Percentiles rank a stretch among this genome's conserved stretches.
Evolutionary conservation across 306 rosid genomes (phyloP).

Genomic region (Abrus precatorius): DNA sequence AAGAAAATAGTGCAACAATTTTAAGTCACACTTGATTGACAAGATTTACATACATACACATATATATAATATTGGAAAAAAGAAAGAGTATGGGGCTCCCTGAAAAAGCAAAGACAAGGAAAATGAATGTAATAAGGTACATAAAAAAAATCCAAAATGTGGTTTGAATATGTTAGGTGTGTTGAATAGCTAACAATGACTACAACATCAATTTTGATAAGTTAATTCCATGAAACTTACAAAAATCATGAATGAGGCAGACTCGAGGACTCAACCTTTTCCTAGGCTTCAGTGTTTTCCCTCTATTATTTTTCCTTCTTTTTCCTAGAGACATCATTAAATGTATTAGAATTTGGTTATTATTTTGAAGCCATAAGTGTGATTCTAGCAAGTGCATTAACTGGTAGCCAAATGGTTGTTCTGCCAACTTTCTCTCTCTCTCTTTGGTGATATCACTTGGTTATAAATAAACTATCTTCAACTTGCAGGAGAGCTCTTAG

Average conservation of each 20-base stretch:
- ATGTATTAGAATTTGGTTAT: neutral
- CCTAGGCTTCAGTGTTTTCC: neutral
- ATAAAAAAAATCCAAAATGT: conserved; percentile 1
- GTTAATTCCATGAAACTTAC: neutral
- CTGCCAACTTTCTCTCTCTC: conserved; percentile 31
- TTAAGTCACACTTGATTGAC: neutral
- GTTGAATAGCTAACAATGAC: neutral
- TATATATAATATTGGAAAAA: no score
- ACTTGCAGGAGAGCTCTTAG: conserved; percentile 83
- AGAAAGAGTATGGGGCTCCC: neutral
- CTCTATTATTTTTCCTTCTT: neutral
- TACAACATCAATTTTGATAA: neutral
- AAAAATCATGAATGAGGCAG: conserved; percentile 1
- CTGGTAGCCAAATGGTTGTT: conserved; percentile 30
- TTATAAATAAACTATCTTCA: conserved; percentile 37
- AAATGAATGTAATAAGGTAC: conserved; percentile 10
- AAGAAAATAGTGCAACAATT: neutral
- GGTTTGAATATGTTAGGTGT: neutral
- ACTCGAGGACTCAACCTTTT: neutral
- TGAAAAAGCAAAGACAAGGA: neutral
- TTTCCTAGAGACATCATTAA: conserved; percentile 8
- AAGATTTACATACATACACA: neutral
- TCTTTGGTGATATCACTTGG: conserved; percentile 15
- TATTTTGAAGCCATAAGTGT: conserved; percentile 18
- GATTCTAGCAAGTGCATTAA: conserved; percentile 26